Conservation (phyloP, 257 asterid species). For the Anisodus acutangulus region DNA sequence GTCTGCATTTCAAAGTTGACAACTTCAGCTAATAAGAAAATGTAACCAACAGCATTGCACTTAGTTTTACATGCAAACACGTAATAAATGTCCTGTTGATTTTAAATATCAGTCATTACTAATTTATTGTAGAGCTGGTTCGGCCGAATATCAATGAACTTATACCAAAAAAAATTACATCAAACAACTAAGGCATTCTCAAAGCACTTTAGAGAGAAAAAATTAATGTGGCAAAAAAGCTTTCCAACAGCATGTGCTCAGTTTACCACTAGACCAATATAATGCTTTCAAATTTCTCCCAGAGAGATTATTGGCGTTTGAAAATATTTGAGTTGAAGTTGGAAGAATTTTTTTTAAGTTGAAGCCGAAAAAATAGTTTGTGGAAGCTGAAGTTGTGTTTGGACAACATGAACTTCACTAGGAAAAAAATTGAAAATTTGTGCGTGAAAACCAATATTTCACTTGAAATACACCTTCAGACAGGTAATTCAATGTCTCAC, state of each 20-base stretch:
- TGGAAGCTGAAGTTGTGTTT: no score
- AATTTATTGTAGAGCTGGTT: conserved; percentile 1
- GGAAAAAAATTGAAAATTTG: no score
- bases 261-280: background rate
- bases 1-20: conserved; percentile 49
- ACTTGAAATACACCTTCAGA: no score
- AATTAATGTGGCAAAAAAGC: background rate
- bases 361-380: no score
- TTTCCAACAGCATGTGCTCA: background rate
- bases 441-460: no score
- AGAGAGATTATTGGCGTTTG: background rate
- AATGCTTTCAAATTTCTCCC: background rate
- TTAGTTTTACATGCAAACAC: background rate
- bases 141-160: background rate
- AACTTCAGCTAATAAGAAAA: conserved; percentile 9
- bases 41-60: conserved; percentile 6
- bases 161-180: background rate
- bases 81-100: conserved; percentile 1
- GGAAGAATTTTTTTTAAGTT: background rate
- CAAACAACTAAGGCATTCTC: conserved; percentile 16
- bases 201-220: background rate
- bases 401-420: no score
- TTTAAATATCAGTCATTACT: conserved; percentile 19
- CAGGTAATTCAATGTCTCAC: background rate
- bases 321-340: background rate